Evolutionary conservation across 495 filamentous ascomycete genomes (phyloP), one percentile per base, ranked within the genome.

Genomic region (Tetracladium setigerum): DNA sequence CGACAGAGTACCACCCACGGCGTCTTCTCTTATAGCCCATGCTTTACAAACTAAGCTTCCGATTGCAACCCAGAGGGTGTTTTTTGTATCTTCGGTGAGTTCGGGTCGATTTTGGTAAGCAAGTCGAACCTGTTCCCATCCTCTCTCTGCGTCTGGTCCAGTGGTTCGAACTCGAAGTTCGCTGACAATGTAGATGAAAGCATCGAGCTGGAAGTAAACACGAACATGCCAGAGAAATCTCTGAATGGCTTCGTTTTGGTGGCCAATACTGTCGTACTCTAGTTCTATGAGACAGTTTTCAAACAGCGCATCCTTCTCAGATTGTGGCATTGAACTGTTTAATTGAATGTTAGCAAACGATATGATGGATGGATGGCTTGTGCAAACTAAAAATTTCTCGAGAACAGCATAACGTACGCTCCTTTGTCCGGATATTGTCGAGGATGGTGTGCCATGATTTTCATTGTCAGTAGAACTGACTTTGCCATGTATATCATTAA

Each of bases 161-260:
- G 67, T 65, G 1, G 65, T 71, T 17, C 73, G 72, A 34, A 63
- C 57, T 31, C 67, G 67, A 16, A 81, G 65, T 46, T 79, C 73
- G 30, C 67, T 72, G 1, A 71, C 56, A 47, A 77, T 59, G 55
- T 72, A 79, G 40, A 74, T 63, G 47, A 77, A 74, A 13, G 74
- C 58, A 49, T 76, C 73, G 22, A 73, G 49, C 44, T 76, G 74
- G 46, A 77, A 73, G 48, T 77, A 67, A 8, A 64, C 53, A 16
- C 65, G 46, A 14, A 70, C 64, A 54, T 73, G 77, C 77, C 74
- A 78, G 15, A 65, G 48, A 50, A 73, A 71, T 16, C 71, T 68
- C 27, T 55, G 59, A 17, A 67, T 57, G 13, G 52, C 40, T 34
- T 62, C 54, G 16, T 56, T 57, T 17, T 61, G 54, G 48, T 75